These are phyloP conservation scores for Leccinum discolor DNA, from an alignment of 1,284 basidiomycete genomes.

Conservation along the genomic window DNA sequence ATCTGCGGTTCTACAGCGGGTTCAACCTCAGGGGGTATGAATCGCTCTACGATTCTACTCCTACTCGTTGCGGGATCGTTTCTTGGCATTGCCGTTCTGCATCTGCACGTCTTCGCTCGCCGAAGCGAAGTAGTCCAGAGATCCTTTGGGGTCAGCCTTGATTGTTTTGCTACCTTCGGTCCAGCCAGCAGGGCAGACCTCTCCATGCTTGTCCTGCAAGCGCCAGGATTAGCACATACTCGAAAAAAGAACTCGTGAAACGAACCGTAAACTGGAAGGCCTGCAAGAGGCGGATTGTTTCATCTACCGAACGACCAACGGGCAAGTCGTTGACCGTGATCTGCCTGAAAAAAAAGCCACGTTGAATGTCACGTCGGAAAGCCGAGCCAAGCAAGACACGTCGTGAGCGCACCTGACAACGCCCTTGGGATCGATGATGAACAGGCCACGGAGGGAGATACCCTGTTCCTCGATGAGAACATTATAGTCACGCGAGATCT, in stretches of 20 bases:
- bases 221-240: neutral
- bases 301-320: constrained; percentile 89
- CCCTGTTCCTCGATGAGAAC: constrained; percentile 87
- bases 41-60: constrained; percentile 9
- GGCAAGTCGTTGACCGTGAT: constrained; percentile 89
- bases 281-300: constrained; percentile 86
- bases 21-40: neutral
- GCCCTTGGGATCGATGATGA: constrained; percentile 90
- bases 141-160: constrained; percentile 73
- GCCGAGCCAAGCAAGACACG: neutral
- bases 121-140: constrained; percentile 73
- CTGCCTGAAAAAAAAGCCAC: constrained; percentile 46
- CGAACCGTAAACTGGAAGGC: constrained; percentile 88
- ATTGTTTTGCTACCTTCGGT: constrained; percentile 74
- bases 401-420: constrained; percentile 57
- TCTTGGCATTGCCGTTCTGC: constrained; percentile 33
- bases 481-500: constrained; percentile 76
- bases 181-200: constrained; percentile 93
- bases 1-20: neutral
- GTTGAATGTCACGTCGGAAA: neutral
- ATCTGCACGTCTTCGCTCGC: constrained; percentile 29
- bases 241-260: constrained; percentile 8
- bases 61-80: constrained; percentile 24
- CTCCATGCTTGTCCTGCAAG: constrained; percentile 78
- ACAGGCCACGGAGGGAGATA: constrained; percentile 83